Percentiles rank a stretch among this genome's conserved stretches.
phyloP scores from a whole-genome alignment of 495 filamentous ascomycete species.

The Podospora sp. region DNA sequence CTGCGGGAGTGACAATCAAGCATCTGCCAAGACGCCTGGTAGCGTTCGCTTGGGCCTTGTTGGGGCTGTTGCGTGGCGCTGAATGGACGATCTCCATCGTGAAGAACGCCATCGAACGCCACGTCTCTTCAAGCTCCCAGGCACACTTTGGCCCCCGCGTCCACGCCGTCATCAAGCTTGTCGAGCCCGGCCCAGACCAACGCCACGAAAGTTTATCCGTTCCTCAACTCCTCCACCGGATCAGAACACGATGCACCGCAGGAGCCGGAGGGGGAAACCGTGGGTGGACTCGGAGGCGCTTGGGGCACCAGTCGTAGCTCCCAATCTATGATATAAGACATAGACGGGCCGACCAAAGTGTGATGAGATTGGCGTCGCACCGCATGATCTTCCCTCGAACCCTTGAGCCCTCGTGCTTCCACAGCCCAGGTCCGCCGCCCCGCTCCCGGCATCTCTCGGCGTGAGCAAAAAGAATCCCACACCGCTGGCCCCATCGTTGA shows the following conservation, averaged over 20 bases:
- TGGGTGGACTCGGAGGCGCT: slow-evolving; percentile 2
- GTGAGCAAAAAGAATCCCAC: background rate
- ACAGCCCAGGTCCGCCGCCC: background rate
- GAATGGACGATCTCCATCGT: slow-evolving; percentile 2
- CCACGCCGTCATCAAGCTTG: slow-evolving; percentile 10
- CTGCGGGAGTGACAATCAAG: slow-evolving; percentile 19
- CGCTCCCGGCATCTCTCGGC: background rate
- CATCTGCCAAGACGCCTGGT: slow-evolving; percentile 22
- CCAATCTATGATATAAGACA: background rate
- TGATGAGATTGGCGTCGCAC: slow-evolving; percentile 6
- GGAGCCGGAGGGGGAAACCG: background rate
- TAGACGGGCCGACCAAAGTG: background rate
- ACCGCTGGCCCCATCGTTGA: background rate
- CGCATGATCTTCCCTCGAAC: background rate
- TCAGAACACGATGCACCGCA: background rate
- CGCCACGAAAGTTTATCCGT: background rate
- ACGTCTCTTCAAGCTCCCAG: too few species aligned
- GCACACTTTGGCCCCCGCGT: background rate
- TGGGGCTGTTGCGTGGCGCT: background rate
- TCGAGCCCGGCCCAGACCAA: background rate
- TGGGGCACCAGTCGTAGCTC: background rate
- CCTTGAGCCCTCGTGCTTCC: background rate
- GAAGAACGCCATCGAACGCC: slow-evolving; percentile 2
- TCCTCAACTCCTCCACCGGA: background rate
- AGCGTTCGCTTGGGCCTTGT: background rate